These are phyloP conservation scores for Rosa hybrid DNA, from an alignment of 331 rosid species.

Conservation along the genomic window DNA sequence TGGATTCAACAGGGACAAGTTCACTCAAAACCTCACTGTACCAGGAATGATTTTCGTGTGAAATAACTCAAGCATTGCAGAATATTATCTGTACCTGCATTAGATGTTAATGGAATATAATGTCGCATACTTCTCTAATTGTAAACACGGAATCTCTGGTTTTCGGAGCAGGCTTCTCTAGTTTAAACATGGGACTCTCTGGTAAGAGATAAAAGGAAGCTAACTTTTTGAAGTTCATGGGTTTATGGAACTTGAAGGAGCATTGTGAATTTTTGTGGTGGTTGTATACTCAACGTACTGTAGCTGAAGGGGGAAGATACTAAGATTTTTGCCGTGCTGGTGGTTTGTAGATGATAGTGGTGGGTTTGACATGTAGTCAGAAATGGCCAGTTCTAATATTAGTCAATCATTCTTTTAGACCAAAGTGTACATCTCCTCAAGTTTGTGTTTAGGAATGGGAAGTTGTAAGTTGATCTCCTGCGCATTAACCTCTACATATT, in stretches of 20 bases:
- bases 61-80: slow-evolving; percentile 44
- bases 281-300: slow-evolving; percentile 23
- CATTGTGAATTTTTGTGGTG: slow-evolving; percentile 13
- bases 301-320: slow-evolving; percentile 15
- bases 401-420: slow-evolving; percentile 31
- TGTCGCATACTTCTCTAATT: neutral
- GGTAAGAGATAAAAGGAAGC: slow-evolving; percentile 10
- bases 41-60: slow-evolving; percentile 85
- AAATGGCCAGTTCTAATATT: slow-evolving; percentile 14
- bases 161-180: neutral
- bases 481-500: slow-evolving; percentile 28
- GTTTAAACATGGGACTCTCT: slow-evolving; percentile 2
- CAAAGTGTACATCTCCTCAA: slow-evolving; percentile 29
- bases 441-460: slow-evolving; percentile 15
- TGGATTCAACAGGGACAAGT: slow-evolving; percentile 94
- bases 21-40: slow-evolving; percentile 86
- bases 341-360: slow-evolving; percentile 31
- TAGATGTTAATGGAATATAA: slow-evolving; percentile 31
- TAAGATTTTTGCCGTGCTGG: slow-evolving; percentile 6
- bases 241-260: slow-evolving; percentile 19
- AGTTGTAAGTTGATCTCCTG: slow-evolving; percentile 20
- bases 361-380: slow-evolving; percentile 32
- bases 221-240: slow-evolving; percentile 5
- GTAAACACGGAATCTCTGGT: neutral
- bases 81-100: slow-evolving; percentile 1